Percentiles rank a stretch among this genome's conserved stretches.
These are phyloP conservation scores for Trichophyton equinum DNA, from an alignment of 2,329 filamentous ascomycete genomes.

Conservation along the genomic window DNA sequence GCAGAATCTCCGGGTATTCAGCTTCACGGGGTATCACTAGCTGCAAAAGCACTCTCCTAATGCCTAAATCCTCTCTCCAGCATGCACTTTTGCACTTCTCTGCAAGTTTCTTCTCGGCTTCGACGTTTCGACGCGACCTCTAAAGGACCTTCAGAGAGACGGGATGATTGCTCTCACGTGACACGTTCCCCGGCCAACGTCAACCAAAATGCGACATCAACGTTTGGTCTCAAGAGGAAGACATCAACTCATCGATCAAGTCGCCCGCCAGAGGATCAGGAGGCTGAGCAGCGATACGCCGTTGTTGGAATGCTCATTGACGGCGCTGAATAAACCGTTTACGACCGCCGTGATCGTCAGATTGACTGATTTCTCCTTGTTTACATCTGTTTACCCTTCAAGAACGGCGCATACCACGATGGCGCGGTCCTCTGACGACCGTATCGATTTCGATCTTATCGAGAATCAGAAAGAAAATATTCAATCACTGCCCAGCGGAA, in stretches of 20 bases:
- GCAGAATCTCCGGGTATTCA: background rate
- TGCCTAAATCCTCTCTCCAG: no score
- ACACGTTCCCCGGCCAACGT: background rate
- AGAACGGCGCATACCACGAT: slow-evolving; percentile 18
- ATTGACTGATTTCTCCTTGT: background rate
- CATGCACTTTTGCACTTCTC: background rate
- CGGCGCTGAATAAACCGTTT: background rate
- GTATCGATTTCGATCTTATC: slow-evolving; percentile 70
- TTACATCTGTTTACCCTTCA: background rate
- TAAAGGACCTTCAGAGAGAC: no score
- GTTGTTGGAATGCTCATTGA: background rate
- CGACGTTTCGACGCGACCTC: background rate
- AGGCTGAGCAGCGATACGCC: background rate
- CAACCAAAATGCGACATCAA: background rate
- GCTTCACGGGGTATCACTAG: background rate
- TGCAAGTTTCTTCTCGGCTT: background rate
- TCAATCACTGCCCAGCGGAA: slow-evolving; percentile 73
- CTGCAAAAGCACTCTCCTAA: background rate
- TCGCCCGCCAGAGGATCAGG: no score
- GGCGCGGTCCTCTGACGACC: slow-evolving; percentile 29
- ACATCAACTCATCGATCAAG: background rate
- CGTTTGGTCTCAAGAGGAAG: background rate
- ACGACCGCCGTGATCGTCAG: background rate
- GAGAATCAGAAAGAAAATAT: slow-evolving; percentile 98
- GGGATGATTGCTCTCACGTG: background rate